These are phyloP conservation scores for Talaromyces sp. DNA, from an alignment of 2,329 filamentous ascomycete species.

Conservation along the genomic window DNA sequence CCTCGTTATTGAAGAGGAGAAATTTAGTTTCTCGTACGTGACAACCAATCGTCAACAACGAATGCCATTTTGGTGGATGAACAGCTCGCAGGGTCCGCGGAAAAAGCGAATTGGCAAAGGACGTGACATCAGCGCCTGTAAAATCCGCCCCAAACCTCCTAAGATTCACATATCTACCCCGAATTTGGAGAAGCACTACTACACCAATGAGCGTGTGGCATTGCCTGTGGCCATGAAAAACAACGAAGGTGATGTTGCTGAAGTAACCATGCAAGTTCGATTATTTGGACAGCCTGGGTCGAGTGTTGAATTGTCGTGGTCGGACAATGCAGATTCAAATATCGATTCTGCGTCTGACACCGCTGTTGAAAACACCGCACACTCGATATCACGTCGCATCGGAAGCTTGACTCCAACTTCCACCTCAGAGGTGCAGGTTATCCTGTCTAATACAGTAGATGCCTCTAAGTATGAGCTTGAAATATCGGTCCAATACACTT, in stretches of 20 bases:
- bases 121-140: conserved; percentile 54
- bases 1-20: conserved; percentile 58
- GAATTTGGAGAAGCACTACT: conserved; percentile 66
- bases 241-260: conserved; percentile 73
- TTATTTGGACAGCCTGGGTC: conserved; percentile 57
- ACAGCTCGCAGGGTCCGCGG: conserved; percentile 29
- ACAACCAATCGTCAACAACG: conserved; percentile 38
- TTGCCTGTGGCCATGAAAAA: conserved; percentile 71
- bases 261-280: conserved; percentile 64
- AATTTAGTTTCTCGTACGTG: conserved; percentile 65
- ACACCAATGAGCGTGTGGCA: conserved; percentile 72
- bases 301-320: conserved; percentile 44
- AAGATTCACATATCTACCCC: conserved; percentile 75
- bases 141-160: conserved; percentile 80
- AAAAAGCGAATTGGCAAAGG: conserved; percentile 40
- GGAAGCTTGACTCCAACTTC: conserved; percentile 30
- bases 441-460: conserved; percentile 51
- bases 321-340: conserved; percentile 28
- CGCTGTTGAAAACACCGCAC: conserved; percentile 22
- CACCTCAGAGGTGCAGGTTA: conserved; percentile 29
- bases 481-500: conserved; percentile 70
- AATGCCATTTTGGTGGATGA: conserved; percentile 36
- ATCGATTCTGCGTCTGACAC: conserved; percentile 17
- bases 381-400: conserved; percentile 30
- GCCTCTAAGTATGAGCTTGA: conserved; percentile 63